Evolutionary conservation across 2,329 filamentous ascomycete genomes (phyloP).

Genomic region (Aspergillaceae sp.): DNA sequence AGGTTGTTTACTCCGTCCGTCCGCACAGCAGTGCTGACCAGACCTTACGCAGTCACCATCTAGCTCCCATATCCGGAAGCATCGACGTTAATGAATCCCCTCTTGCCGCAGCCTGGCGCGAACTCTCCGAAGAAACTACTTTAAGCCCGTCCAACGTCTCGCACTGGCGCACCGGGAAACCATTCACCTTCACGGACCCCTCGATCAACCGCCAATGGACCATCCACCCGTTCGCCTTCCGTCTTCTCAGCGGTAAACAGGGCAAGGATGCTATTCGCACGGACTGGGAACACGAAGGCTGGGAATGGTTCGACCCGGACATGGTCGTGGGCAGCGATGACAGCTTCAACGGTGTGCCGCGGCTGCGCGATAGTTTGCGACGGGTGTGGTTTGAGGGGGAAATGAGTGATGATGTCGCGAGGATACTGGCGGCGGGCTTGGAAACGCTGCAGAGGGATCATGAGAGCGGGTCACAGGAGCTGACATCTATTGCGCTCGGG

Average conservation of each 20-base stretch:
- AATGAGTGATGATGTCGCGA: slow-evolving; percentile 40
- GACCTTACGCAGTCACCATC: slow-evolving; percentile 36
- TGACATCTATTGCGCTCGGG: slow-evolving; percentile 47
- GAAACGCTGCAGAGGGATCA: slow-evolving; percentile 47
- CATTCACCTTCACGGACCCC: slow-evolving; percentile 49
- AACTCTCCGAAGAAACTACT: slow-evolving; percentile 55
- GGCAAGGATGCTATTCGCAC: slow-evolving; percentile 43
- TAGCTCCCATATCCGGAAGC: slow-evolving; percentile 55
- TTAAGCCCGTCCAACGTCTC: slow-evolving; percentile 42
- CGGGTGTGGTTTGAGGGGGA: slow-evolving; percentile 53
- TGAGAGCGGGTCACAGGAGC: slow-evolving; percentile 50
- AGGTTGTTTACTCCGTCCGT: neutral
- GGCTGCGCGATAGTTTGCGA: slow-evolving; percentile 48
- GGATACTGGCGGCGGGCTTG: slow-evolving; percentile 41
- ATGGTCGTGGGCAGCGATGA: slow-evolving; percentile 39
- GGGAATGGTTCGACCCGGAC: slow-evolving; percentile 49
- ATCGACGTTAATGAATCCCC: slow-evolving; percentile 50
- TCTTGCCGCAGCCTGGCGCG: slow-evolving; percentile 52
- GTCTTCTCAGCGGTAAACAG: slow-evolving; percentile 24
- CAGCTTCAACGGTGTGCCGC: slow-evolving; percentile 47
- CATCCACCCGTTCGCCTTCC: slow-evolving; percentile 53
- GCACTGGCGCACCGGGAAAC: slow-evolving; percentile 50
- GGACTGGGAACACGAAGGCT: slow-evolving; percentile 56
- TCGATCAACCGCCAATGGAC: slow-evolving; percentile 51
- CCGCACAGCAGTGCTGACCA: too few relatives aligned